Conservation (phyloP, 768 basidiomycete genomes). For the Calocera cornea region DNA sequence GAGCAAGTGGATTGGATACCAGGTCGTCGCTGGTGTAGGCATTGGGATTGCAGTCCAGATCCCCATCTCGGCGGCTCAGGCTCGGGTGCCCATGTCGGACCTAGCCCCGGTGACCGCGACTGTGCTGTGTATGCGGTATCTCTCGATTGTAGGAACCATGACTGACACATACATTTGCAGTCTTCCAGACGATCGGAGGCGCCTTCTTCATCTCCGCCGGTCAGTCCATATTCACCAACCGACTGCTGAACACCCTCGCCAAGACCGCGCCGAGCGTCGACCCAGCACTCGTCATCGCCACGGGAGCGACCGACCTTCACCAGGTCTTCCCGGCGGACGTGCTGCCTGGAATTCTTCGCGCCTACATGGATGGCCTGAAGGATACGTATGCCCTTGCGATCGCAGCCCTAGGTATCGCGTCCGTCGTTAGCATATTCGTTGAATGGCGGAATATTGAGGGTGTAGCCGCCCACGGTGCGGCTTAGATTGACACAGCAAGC, state of each 20-base stretch:
- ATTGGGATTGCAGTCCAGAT: background rate
- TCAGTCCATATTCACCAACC: background rate
- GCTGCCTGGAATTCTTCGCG: background rate
- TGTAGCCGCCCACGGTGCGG: background rate
- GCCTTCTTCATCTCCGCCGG: constrained; percentile 1
- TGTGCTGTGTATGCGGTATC: background rate
- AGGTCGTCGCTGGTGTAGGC: background rate
- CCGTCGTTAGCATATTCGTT: background rate
- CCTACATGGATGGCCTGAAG: background rate
- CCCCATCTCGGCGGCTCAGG: background rate
- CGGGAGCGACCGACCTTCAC: background rate
- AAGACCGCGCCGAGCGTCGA: background rate
- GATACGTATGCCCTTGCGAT: background rate
- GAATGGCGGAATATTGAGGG: constrained; percentile 3
- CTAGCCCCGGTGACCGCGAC: background rate
- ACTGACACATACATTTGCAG: background rate
- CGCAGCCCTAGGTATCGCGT: background rate
- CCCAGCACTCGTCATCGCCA: background rate
- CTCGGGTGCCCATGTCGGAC: background rate
- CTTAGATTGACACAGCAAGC: too few relatives aligned
- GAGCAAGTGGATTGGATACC: background rate
- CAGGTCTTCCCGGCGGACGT: background rate
- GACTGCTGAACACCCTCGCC: background rate
- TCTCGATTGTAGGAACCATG: background rate
- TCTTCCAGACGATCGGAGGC: background rate